These are phyloP conservation scores for Aspergillus candidus DNA, from an alignment of 2,329 filamentous ascomycete species.

Conservation along the genomic window DNA sequence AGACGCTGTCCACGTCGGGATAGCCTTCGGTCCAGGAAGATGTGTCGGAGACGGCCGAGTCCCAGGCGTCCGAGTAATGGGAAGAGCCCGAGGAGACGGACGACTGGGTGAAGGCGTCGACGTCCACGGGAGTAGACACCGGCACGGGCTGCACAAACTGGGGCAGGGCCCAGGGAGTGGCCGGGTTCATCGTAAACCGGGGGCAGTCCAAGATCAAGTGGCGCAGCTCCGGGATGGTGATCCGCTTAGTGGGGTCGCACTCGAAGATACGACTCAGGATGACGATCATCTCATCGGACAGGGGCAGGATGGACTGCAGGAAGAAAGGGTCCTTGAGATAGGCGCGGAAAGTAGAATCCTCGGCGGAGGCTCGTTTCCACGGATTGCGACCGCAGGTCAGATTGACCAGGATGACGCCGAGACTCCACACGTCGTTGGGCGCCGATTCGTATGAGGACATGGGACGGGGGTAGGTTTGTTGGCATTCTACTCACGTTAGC, in stretches of 20 bases:
- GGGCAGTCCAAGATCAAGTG: conserved; percentile 70
- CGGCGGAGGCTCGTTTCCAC: conserved; percentile 91
- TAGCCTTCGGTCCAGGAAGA: conserved; percentile 37
- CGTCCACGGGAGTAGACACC: conserved; percentile 29
- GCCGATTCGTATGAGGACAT: conserved; percentile 79
- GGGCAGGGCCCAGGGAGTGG: conserved; percentile 37
- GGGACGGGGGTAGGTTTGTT: conserved; percentile 66
- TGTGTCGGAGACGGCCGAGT: conserved; percentile 35
- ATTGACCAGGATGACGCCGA: conserved; percentile 98
- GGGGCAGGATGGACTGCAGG: conserved; percentile 82
- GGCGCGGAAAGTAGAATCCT: conserved; percentile 91
- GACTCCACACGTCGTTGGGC: conserved; percentile 94
- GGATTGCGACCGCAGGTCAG: conserved; percentile 96
- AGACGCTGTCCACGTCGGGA: conserved; percentile 28
- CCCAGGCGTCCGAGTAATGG: conserved; percentile 33
- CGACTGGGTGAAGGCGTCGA: conserved; percentile 27
- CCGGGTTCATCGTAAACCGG: conserved; percentile 54
- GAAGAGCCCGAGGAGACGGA: conserved; percentile 33
- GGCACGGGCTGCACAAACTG: conserved; percentile 20
- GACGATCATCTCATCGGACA: conserved; percentile 81
- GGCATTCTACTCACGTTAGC: conserved; percentile 62
- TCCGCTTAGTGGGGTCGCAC: conserved; percentile 73
- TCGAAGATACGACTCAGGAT: conserved; percentile 87
- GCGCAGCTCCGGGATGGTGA: conserved; percentile 73
- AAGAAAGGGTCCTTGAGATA: conserved; percentile 82